Evolutionary conservation across 75 land plant species (phyloP), one percentile per base, ranked within the genome.

Genomic region (Ceratopteris richardii): DNA sequence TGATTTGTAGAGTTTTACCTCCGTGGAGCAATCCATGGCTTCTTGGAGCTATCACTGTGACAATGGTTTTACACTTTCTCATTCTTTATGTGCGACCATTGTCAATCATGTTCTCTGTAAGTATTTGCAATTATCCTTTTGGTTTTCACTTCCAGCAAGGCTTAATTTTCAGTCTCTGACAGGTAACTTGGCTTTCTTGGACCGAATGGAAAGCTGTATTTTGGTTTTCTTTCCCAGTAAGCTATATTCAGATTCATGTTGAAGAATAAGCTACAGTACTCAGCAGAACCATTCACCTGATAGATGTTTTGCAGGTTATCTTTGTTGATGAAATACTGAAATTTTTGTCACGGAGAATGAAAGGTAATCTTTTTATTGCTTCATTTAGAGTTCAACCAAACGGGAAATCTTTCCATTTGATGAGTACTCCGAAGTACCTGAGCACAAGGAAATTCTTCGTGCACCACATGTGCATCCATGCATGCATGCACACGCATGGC

Each of bases 21-120:
- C 98, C 90, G 0, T 88, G 98, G 98, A 89, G 95, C 71, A 94
- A 94, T 74, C 67, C 79, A 53, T 94, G 98, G 98, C 81, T 94
- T 39, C 64, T 94, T 56, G 87, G 61, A 18, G 83, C 98, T 0
- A 89, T 94, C 36, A 44, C 78, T 63, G 58, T 94, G 27, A 85
- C 98, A 3, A 94, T 94, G 96, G 20, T 89, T 23, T 78, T 94
- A 53, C 98, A 94, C 63, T 37, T 79, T 18, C 76, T 85, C 4
- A 94, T 94, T 51, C 70, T 94, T 51, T 94, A 88, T 71, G 64
- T 88, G 40, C 63, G 69, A 29, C 90, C 98, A 22, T 58, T 94
- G 17, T 64, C 98, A 5, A 47, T 81, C 43, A 82, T 89, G 63
- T 94, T 94, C 68, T 94, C 98, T 52, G 98, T 94, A 77, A 74